A percentile compares a stretch with the other conserved stretches of the same genome.
Conservation (phyloP, 2,329 filamentous ascomycete species). For the Stachybotrys chlorohalonatus region DNA sequence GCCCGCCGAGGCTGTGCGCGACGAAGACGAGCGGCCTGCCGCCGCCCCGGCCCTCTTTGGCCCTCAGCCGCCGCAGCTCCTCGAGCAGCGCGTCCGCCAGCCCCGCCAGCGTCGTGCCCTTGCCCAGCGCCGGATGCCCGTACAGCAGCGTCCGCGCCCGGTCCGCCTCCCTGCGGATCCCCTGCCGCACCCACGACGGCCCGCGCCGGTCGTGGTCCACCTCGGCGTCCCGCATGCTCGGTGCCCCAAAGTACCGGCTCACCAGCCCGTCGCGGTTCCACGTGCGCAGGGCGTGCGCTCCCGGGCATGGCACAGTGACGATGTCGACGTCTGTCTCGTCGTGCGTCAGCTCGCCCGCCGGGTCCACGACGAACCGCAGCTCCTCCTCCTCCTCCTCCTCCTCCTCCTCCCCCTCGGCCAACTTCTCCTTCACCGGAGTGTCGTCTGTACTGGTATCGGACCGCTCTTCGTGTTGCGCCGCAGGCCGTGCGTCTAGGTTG, state of each 20-base stretch:
- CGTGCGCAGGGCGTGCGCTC: slow-evolving; percentile 41
- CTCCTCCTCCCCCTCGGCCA: not conserved
- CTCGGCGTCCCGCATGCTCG: slow-evolving; percentile 29
- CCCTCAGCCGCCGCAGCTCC: slow-evolving; percentile 27
- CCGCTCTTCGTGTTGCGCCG: not conserved
- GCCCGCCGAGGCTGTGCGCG: slow-evolving; percentile 51
- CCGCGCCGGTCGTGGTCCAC: slow-evolving; percentile 10
- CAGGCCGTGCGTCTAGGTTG: not conserved
- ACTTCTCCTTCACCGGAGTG: slow-evolving; percentile 1
- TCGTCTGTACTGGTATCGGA: too few species aligned
- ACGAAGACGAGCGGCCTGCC: slow-evolving; percentile 49
- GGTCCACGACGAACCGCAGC: slow-evolving; percentile 23
- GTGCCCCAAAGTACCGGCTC: slow-evolving; percentile 34
- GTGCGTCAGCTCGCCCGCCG: slow-evolving; percentile 25
- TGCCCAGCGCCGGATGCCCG: slow-evolving; percentile 32
- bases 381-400: not conserved
- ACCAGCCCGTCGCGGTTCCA: slow-evolving; percentile 42
- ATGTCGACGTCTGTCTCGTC: slow-evolving; percentile 47
- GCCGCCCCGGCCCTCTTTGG: slow-evolving; percentile 17
- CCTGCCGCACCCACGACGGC: slow-evolving; percentile 44
- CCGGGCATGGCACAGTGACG: slow-evolving; percentile 44
- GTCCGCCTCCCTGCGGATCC: slow-evolving; percentile 37
- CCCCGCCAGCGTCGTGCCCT: slow-evolving; percentile 31
- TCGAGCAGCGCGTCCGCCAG: slow-evolving; percentile 39
- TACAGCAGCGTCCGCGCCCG: slow-evolving; percentile 43